Evolutionary conservation across 2,329 filamentous ascomycete species (phyloP), one percentile per base, ranked within the genome.

Genomic region (Botrytis elliptica): DNA sequence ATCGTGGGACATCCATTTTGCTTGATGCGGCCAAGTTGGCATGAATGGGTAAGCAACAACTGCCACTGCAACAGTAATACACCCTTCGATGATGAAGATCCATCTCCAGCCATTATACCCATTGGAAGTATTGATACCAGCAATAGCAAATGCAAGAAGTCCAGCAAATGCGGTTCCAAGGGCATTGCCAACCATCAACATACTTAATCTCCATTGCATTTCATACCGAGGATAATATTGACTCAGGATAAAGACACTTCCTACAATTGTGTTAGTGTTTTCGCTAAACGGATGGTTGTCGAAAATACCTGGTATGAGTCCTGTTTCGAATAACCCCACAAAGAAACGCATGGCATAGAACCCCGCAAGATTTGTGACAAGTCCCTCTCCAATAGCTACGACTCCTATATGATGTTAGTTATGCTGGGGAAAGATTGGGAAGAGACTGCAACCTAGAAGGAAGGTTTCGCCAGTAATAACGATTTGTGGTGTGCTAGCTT

Each of bases 121-220:
- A 36, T n/a, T 49, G 14, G 6, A 25, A 52, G 7, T 52, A n/a
- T 52, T n/a, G 33, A 52, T 67, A 33, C 44, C 44, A 38, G 64
- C 64, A 67, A 67, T n/a, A 52, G 64, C 64, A 36, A 52, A 67
- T 33, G 64, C 44, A 67, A 67, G 44, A 4, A 67, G 36, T 67
- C 44, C 64, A 20, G 64, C 14, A 67, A 67, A 38, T 38, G 44
- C 64, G 8, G 22, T 52, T 36, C 64, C 64, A 67, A 52, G 33
- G 6, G 64, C 64, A 8, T 67, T 52, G 2, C 22, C 44, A n/a
- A 52, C 33, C 44, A 67, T 67, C 33, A 67, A 52, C 22, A 40
- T 67, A 33, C 29, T 44, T 7, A 52, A 52, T 52, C 44, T 67
- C 29, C 44, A 52, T 29, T 52, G 44, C 10, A 38, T 52, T 38